A percentile compares a stretch with the other conserved stretches of the same genome.
These are phyloP conservation scores for Metschnikowia drakensbergensis DNA, from an alignment of 805 yeast genomes.

Conservation along the genomic window DNA sequence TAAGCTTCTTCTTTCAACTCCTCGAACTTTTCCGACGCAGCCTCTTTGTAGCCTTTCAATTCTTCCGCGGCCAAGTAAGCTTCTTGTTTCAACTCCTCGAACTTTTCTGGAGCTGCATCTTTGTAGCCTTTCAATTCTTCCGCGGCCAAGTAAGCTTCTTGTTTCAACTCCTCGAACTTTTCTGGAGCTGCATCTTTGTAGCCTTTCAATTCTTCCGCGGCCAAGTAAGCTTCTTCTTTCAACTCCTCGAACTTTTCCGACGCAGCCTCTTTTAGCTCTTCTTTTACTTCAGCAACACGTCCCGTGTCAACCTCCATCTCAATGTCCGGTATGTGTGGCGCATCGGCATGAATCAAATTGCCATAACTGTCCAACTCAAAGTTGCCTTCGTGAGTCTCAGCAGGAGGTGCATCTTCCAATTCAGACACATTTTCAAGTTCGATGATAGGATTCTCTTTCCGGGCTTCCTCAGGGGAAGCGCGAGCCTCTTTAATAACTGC, in stretches of 20 bases:
- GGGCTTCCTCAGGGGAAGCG: slow-evolving; percentile 9
- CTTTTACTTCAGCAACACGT: background rate
- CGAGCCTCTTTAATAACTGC: slow-evolving; percentile 11
- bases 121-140: background rate
- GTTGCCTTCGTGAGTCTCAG: slow-evolving; percentile 16
- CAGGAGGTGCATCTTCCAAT: slow-evolving; percentile 15
- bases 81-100: too few relatives aligned
- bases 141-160: background rate
- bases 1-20: too few relatives aligned
- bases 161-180: too few relatives aligned
- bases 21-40: too few relatives aligned
- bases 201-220: background rate
- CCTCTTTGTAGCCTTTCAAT: background rate
- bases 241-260: slow-evolving; percentile 1
- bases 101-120: background rate
- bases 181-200: background rate
- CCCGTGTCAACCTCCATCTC: slow-evolving; percentile 8
- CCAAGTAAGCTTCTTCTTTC: background rate
- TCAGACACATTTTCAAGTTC: background rate
- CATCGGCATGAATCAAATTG: slow-evolving; percentile 7
- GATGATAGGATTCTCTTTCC: slow-evolving; percentile 2
- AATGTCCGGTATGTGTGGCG: slow-evolving; percentile 15
- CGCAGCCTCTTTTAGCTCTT: background rate
- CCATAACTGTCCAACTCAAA: slow-evolving; percentile 12
- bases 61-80: background rate